Percentiles rank a stretch among this genome's conserved stretches.
Conservation (phyloP, 2,329 filamentous ascomycete species). For the Ophiostoma sp. region DNA sequence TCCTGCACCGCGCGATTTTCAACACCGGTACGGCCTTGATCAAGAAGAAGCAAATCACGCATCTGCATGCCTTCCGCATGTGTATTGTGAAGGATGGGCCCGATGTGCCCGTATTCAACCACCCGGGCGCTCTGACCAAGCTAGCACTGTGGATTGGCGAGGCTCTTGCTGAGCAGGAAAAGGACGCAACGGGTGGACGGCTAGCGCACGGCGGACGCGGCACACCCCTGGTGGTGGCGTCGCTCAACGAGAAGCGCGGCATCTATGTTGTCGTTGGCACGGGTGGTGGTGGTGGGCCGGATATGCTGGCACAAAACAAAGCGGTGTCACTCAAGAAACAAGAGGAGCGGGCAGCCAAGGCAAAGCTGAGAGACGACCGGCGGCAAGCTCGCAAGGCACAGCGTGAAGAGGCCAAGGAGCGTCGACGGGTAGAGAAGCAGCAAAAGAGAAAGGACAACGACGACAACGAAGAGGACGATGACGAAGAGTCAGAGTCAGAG, state of each 20-base stretch:
- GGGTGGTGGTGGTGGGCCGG: conserved; percentile 75
- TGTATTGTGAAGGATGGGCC: conserved; percentile 93
- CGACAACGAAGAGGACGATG: neutral
- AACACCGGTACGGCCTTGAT: conserved; percentile 86
- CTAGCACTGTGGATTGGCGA: conserved; percentile 91
- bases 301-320: conserved; percentile 59
- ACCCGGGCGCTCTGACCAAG: conserved; percentile 88
- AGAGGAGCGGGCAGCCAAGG: conserved; percentile 58
- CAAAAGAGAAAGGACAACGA: conserved; percentile 3
- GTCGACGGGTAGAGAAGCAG: conserved; percentile 44
- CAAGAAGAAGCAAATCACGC: conserved; percentile 88
- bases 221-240: conserved; percentile 83
- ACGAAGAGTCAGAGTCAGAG: conserved; percentile 37
- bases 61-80: conserved; percentile 88
- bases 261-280: conserved; percentile 92
- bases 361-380: conserved; percentile 55
- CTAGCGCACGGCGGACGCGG: conserved; percentile 63
- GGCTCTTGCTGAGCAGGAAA: conserved; percentile 83
- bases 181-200: conserved; percentile 60
- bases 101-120: conserved; percentile 84
- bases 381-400: conserved; percentile 52
- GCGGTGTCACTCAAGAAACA: conserved; percentile 59
- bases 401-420: conserved; percentile 57
- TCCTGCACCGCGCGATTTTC: conserved; percentile 86
- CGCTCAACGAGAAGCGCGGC: conserved; percentile 77